Evolutionary conservation across 495 filamentous ascomycete species (phyloP).

Genomic region (Bombardia bombarda): DNA sequence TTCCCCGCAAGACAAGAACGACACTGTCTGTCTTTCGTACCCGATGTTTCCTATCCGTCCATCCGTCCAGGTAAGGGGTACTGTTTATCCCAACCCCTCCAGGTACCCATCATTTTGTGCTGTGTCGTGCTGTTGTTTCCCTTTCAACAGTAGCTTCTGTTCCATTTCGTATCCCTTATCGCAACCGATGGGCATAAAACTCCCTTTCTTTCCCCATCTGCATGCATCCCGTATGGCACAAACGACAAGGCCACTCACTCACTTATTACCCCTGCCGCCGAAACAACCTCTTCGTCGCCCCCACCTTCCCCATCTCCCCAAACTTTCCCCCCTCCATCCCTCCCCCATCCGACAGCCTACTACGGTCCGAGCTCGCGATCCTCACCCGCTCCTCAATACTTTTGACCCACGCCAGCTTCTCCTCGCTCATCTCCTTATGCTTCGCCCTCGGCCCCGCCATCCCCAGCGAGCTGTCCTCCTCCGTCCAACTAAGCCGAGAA

Average conservation of each 20-base stretch:
- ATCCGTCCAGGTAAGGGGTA: no score
- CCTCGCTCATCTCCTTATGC: conserved; percentile 50
- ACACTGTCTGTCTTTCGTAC: no score
- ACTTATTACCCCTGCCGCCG: conserved; percentile 10
- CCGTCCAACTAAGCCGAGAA: conserved; percentile 42
- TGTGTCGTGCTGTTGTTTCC: neutral
- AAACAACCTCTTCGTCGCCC: conserved; percentile 51
- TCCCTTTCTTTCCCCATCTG: no score
- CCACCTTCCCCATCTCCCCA: conserved; percentile 51
- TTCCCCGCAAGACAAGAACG: no score
- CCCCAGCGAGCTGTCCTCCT: conserved; percentile 50
- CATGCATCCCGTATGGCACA: no score
- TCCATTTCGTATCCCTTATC: no score
- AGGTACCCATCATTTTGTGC: no score
- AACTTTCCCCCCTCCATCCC: conserved; percentile 29
- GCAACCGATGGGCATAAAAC: no score
- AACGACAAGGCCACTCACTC: no score
- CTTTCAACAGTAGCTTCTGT: neutral
- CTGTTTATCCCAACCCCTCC: no score
- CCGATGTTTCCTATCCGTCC: no score
- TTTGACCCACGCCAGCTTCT: conserved; percentile 65
- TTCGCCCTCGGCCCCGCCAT: conserved; percentile 56
- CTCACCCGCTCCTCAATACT: conserved; percentile 61
- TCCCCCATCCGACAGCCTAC: no score
- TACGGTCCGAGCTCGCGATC: conserved; percentile 42